Percentiles rank a stretch among this genome's conserved stretches.
Evolutionary conservation across 208 protist species (phyloP).

Genomic region (Leptomonas seymouri): DNA sequence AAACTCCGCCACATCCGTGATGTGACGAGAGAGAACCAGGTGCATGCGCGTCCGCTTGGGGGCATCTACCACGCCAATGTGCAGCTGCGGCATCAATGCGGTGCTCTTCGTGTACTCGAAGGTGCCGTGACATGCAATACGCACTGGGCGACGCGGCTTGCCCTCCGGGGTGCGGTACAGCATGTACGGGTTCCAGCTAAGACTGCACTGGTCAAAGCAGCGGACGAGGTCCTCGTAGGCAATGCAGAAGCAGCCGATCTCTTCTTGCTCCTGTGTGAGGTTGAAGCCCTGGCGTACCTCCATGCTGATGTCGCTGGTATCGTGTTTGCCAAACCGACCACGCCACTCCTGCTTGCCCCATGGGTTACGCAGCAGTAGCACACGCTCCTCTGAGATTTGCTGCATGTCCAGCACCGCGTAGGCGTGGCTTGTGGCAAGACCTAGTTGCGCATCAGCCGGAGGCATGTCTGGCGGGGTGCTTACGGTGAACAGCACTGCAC

Average conservation of each 20-base stretch:
- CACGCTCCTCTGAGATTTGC: conserved; percentile 48
- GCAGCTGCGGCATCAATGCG: conserved; percentile 73
- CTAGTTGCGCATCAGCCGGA: conserved; percentile 29
- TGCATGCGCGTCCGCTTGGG: conserved; percentile 74
- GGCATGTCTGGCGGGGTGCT: conserved; percentile 44
- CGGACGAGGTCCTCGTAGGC: conserved; percentile 66
- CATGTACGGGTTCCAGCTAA: conserved; percentile 92
- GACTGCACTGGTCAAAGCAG: conserved; percentile 65
- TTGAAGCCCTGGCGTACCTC: conserved; percentile 52
- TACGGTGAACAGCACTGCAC: conserved; percentile 72
- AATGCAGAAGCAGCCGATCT: conserved; percentile 88
- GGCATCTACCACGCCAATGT: conserved; percentile 72
- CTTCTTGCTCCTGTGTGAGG: conserved; percentile 44
- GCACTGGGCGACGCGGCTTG: conserved; percentile 52
- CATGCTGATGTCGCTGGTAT: conserved; percentile 43
- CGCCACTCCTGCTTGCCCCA: conserved; percentile 75
- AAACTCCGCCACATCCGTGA: conserved; percentile 67
- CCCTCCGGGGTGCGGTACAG: conserved; percentile 68
- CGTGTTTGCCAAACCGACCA: conserved; percentile 51
- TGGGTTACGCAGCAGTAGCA: conserved; percentile 83
- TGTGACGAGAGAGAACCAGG: conserved; percentile 82
- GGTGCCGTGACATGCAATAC: conserved; percentile 73
- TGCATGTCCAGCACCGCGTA: conserved; percentile 79
- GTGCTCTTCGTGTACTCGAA: conserved; percentile 51
- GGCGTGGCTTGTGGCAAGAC: conserved; percentile 61